A percentile compares a stretch with the other conserved stretches of the same genome.
These are phyloP conservation scores for Phytophthora sp. DNA, from an alignment of 352 stramenopile genomes.

Conservation along the genomic window DNA sequence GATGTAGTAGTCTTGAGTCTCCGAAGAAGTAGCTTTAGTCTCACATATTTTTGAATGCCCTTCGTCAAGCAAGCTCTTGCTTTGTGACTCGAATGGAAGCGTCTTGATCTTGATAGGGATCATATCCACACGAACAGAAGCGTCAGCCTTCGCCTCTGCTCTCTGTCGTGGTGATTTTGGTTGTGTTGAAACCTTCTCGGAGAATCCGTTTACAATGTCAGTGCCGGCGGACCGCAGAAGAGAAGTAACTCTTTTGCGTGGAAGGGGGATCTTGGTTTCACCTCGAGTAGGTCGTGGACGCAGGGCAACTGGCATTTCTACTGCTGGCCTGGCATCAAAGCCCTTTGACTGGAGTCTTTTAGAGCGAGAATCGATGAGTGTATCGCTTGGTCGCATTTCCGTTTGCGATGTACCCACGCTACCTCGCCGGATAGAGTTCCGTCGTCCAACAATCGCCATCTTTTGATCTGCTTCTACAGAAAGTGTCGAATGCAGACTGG, in stretches of 20 bases:
- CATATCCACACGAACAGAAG: neutral
- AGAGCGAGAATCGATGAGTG: neutral
- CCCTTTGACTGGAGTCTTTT: neutral
- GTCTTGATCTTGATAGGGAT: neutral
- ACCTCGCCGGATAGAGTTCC: neutral
- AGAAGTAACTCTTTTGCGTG: constrained; percentile 4
- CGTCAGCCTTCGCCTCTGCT: constrained; percentile 6
- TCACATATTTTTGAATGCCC: neutral
- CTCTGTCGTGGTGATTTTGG: neutral
- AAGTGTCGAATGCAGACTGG: constrained; percentile 34
- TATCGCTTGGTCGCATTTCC: neutral
- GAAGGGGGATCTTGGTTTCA: constrained; percentile 46
- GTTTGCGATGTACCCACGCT: neutral
- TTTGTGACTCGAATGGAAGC: neutral
- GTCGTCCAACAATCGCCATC: neutral
- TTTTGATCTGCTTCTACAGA: constrained; percentile 2
- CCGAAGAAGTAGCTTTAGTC: neutral
- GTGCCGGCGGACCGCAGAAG: constrained; percentile 18
- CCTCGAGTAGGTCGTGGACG: constrained; percentile 32
- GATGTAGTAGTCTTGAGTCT: neutral
- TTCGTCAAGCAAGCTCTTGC: neutral
- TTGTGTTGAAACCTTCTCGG: no score
- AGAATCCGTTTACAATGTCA: constrained; percentile 21
- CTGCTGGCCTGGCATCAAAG: constrained; percentile 1
- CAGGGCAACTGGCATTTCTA: neutral